A percentile compares a stretch with the other conserved stretches of the same genome.
phyloP scores from a whole-genome alignment of 371 early-diverging fungal genomes.

The Cokeromyces recurvatus region DNA sequence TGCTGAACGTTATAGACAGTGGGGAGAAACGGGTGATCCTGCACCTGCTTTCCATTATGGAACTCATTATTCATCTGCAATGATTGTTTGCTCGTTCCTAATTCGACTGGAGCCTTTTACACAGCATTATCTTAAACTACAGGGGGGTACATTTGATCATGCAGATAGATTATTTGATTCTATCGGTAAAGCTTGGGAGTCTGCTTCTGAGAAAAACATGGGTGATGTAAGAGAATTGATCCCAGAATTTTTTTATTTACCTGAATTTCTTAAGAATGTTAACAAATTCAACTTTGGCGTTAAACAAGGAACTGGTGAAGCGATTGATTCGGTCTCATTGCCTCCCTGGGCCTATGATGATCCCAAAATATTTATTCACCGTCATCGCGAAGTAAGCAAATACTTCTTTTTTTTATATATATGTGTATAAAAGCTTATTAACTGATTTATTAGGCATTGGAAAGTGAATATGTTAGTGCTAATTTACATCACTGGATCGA shows the following conservation, averaged over 20 bases:
- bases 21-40: conserved; percentile 71
- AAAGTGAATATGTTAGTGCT: conserved; percentile 84
- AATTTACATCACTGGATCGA: conserved; percentile 90
- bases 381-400: conserved; percentile 65
- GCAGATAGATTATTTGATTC: conserved; percentile 70
- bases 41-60: conserved; percentile 82
- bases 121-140: conserved; percentile 69
- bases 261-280: conserved; percentile 79
- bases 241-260: conserved; percentile 87
- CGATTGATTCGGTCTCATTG: conserved; percentile 69
- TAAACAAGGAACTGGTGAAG: conserved; percentile 71
- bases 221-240: conserved; percentile 86
- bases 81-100: conserved; percentile 79
- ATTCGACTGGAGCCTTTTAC: conserved; percentile 87
- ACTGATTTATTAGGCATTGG: conserved; percentile 60
- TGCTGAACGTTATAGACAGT: conserved; percentile 53
- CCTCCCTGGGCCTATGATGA: conserved; percentile 86
- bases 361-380: conserved; percentile 84
- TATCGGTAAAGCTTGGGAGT: conserved; percentile 62
- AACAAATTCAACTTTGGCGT: conserved; percentile 82
- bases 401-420: neutral
- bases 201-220: conserved; percentile 71
- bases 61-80: conserved; percentile 89
- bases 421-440: neutral
- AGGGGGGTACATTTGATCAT: conserved; percentile 88